Evolutionary conservation across 345 rosid species (phyloP).

Genomic region (Populus simonii): DNA sequence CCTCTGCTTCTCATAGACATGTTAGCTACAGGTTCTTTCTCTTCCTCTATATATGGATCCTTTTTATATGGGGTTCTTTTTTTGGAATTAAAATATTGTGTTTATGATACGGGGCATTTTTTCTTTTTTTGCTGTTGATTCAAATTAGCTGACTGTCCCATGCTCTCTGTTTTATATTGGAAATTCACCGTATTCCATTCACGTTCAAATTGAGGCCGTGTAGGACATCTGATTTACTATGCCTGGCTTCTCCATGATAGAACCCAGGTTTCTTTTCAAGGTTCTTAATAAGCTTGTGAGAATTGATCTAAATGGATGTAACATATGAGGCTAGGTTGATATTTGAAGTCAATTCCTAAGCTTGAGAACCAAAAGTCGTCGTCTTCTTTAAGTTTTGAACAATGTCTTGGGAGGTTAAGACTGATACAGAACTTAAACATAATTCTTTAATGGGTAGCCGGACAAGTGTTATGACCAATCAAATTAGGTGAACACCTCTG

Average conservation of each 20-base stretch:
- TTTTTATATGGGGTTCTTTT: no score
- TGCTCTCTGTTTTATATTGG: not conserved
- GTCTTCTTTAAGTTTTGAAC: not conserved
- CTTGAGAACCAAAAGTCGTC: not conserved
- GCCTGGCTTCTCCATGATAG: not conserved
- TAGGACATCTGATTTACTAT: not conserved
- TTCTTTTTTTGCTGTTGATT: not conserved
- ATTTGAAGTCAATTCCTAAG: not conserved
- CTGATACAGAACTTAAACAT: not conserved
- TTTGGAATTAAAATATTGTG: not conserved
- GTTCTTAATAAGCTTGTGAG: not conserved
- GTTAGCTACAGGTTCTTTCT: conserved; percentile 48
- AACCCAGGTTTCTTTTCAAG: not conserved
- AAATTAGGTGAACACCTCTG: not conserved
- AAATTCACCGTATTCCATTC: not conserved
- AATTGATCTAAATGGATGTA: not conserved
- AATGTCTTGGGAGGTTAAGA: not conserved
- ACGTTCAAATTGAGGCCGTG: not conserved
- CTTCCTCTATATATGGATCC: not conserved
- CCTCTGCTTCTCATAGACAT: conserved; percentile 41
- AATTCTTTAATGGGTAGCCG: not conserved
- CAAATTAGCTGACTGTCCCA: not conserved
- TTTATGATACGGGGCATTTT: not conserved
- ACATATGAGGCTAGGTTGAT: not conserved
- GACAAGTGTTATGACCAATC: not conserved